Percentiles rank a stretch among this genome's conserved stretches.
These are phyloP conservation scores for Bipolaris gigantea DNA, from an alignment of 2,329 filamentous ascomycete species.

Conservation along the genomic window DNA sequence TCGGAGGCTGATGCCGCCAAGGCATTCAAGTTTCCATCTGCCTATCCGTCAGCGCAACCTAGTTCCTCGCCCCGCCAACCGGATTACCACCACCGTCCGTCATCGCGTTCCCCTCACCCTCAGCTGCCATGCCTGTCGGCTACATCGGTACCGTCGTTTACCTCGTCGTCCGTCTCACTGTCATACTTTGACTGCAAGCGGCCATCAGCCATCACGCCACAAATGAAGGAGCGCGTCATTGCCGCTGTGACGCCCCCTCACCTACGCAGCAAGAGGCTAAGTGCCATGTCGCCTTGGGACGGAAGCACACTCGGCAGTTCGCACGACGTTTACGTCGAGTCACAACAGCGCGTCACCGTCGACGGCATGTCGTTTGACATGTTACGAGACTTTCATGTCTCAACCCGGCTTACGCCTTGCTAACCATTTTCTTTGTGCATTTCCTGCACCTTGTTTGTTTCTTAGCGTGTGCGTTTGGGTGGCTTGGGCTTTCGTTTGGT, in stretches of 20 bases:
- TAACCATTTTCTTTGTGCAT: constrained; percentile 8
- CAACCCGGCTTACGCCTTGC: constrained; percentile 31
- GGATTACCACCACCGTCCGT: constrained; percentile 27
- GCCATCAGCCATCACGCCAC: constrained; percentile 23
- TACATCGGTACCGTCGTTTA: constrained; percentile 39
- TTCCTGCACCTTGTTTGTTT: constrained; percentile 11
- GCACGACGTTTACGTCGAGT: constrained; percentile 38
- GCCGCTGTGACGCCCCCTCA: constrained; percentile 36
- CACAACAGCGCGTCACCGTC: constrained; percentile 37
- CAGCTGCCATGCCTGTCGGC: constrained; percentile 37
- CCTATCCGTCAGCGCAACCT: constrained; percentile 15
- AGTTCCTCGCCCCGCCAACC: constrained; percentile 14
- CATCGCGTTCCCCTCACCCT: constrained; percentile 31
- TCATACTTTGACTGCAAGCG: constrained; percentile 43
- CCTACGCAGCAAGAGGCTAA: constrained; percentile 24
- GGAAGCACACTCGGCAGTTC: constrained; percentile 32
- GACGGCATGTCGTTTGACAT: constrained; percentile 45
- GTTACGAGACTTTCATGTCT: constrained; percentile 31
- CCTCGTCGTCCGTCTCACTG: constrained; percentile 23
- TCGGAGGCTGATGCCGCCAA: constrained; percentile 25
- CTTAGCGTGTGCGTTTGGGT: constrained; percentile 17
- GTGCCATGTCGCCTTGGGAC: constrained; percentile 41
- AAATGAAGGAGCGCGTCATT: constrained; percentile 34
- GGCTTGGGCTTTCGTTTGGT: constrained; percentile 5
- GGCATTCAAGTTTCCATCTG: constrained; percentile 29